Evolutionary conservation across 352 stramenopile genomes (phyloP), one percentile per base, ranked within the genome.

Genomic region (Phytophthora cajani): DNA sequence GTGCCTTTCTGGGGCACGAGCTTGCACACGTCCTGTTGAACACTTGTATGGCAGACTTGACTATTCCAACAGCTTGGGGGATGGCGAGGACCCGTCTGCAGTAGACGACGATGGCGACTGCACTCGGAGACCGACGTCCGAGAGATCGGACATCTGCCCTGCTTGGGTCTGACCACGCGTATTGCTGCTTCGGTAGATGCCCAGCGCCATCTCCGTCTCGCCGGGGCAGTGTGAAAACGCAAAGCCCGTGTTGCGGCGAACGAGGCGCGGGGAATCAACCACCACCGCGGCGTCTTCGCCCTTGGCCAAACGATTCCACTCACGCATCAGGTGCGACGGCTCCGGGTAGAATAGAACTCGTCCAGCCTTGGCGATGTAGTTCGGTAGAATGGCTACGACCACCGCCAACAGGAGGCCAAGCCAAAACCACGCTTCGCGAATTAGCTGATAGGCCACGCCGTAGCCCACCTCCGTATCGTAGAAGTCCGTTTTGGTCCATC

Each of bases 271-370:
- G 1, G 86, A 91, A 17, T 95, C 82, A 66, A 87, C 63, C 11
- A 83, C 61, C 38, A 84, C 70, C 1, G 79, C 77, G 0, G 83
- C 73, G 33, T 94, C 86, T 63, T 93, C 85, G 19, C 79, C 74
- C 72, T 94, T 94, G n/a, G 87, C 84, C 69, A 95, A 42, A 44
- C 86, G 86, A 69, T 97, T 97, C 90, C 90, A 97, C 71, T 97
- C 90, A 19, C 90, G 88, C 90, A 97, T 97, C 59, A 97, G 59
- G 53, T 97, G 88, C 30, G 90, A 95, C 36, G 90, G 90, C 68
- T 97, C 90, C 0, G 90, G 90, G 68, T 95, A 97, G 50, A 97
- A 97, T 11, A 97, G 72, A 19, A 97, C 88, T 50, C 88, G 86
- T 27, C 87, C 87, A 16, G 90, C 87, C 69, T 95, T 95, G 19